Evolutionary conservation across 345 rosid species (phyloP).

Genomic region (Microthlaspi erraticum): DNA sequence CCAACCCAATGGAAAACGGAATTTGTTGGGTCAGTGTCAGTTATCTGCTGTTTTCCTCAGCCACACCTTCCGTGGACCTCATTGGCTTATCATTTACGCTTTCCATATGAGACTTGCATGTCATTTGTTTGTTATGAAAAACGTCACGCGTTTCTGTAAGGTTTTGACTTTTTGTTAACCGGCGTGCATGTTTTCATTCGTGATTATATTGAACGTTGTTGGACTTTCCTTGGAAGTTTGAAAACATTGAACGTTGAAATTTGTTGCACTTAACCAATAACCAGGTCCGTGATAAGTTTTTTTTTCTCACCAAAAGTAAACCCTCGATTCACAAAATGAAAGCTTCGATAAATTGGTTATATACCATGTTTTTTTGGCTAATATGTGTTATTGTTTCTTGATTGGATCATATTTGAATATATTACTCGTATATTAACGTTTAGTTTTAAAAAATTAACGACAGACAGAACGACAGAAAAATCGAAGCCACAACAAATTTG

Average conservation of each 20-base stretch:
- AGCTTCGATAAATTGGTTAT: neutral
- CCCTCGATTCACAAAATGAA: neutral
- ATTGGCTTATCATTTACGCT: slow-evolving; percentile 25
- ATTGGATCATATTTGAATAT: slow-evolving; percentile 26
- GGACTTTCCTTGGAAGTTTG: too few species aligned
- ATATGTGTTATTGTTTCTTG: slow-evolving; percentile 6
- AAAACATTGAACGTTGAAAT: too few species aligned
- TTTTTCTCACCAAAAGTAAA: neutral
- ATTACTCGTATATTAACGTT: slow-evolving; percentile 13
- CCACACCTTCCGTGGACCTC: slow-evolving; percentile 35
- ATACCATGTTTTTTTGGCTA: neutral
- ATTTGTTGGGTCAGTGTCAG: slow-evolving; percentile 35
- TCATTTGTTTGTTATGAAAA: neutral
- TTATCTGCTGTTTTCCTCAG: slow-evolving; percentile 36
- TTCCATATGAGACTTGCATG: slow-evolving; percentile 12
- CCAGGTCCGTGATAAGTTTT: neutral
- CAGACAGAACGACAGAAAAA: slow-evolving; percentile 19
- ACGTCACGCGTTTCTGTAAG: neutral
- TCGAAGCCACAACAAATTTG: slow-evolving; percentile 33
- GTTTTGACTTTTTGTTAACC: neutral
- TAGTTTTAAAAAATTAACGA: slow-evolving; percentile 13
- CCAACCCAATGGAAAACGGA: slow-evolving; percentile 34
- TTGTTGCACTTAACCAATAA: neutral
- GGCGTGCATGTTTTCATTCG: slow-evolving; percentile 8
- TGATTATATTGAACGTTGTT: too few species aligned